These are phyloP conservation scores for Sarcomyxa edulis DNA, from an alignment of 768 basidiomycete genomes.

Conservation along the genomic window DNA sequence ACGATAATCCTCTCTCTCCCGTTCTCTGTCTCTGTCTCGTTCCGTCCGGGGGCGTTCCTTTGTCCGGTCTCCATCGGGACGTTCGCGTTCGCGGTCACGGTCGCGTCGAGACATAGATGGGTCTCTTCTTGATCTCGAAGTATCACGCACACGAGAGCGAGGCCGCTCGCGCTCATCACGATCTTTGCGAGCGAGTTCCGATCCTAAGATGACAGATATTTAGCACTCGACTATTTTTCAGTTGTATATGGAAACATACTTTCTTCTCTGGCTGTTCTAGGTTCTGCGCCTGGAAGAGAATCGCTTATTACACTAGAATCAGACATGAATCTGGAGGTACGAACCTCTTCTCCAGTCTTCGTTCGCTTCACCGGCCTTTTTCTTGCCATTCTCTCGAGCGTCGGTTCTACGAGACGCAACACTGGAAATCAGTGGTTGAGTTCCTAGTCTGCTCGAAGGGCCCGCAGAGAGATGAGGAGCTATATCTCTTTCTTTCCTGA, in stretches of 20 bases:
- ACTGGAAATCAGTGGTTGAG: slow-evolving; percentile 28
- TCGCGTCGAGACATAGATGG: slow-evolving; percentile 49
- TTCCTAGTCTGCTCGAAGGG: slow-evolving; percentile 34
- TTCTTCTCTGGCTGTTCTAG: slow-evolving; percentile 53
- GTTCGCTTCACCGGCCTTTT: slow-evolving; percentile 66
- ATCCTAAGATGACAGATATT: slow-evolving; percentile 37
- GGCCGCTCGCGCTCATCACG: slow-evolving; percentile 62
- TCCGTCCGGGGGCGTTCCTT: slow-evolving; percentile 12
- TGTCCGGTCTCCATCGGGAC: slow-evolving; percentile 17
- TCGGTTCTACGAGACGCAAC: slow-evolving; percentile 50
- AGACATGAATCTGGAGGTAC: slow-evolving; percentile 18
- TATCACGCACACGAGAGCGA: slow-evolving; percentile 59
- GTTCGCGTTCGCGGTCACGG: slow-evolving; percentile 29
- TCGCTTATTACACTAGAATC: slow-evolving; percentile 9
- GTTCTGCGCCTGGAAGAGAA: slow-evolving; percentile 36
- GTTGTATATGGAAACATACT: slow-evolving; percentile 31
- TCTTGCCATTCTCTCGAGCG: slow-evolving; percentile 53
- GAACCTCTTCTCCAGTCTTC: slow-evolving; percentile 86
- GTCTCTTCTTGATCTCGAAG: slow-evolving; percentile 58
- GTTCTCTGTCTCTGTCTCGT: slow-evolving; percentile 36
- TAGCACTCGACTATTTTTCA: no score
- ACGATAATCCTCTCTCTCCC: slow-evolving; percentile 36
- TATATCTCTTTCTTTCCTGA: slow-evolving; percentile 66
- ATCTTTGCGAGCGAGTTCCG: slow-evolving; percentile 50
- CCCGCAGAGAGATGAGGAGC: slow-evolving; percentile 52